Evolutionary conservation across 2,329 filamentous ascomycete genomes (phyloP).

Genomic region (Cordyceps javanica): DNA sequence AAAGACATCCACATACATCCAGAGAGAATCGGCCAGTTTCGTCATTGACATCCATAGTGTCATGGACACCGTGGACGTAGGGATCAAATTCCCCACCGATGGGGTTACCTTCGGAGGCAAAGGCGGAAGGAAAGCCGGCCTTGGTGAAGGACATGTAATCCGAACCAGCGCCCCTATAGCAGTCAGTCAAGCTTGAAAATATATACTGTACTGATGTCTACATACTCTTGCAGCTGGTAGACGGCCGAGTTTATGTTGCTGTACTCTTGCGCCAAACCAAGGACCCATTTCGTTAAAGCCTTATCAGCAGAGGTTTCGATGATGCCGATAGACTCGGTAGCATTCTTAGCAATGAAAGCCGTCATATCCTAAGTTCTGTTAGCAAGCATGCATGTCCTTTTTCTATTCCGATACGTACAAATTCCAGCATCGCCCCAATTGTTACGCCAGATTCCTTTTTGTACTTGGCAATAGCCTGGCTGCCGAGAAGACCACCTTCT

Average conservation of each 20-base stretch:
- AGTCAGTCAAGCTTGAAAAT: not conserved
- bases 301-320: slow-evolving; percentile 32
- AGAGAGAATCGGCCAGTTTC: slow-evolving; percentile 32
- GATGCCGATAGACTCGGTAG: slow-evolving; percentile 33
- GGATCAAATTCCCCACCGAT: slow-evolving; percentile 31
- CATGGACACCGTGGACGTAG: slow-evolving; percentile 30
- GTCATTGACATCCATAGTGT: slow-evolving; percentile 33
- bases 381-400: slow-evolving; percentile 55
- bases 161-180: slow-evolving; percentile 28
- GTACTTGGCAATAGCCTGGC: slow-evolving; percentile 61
- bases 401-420: slow-evolving; percentile 19
- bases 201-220: not conserved
- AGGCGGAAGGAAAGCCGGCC: slow-evolving; percentile 32
- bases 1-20: slow-evolving; percentile 19
- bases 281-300: slow-evolving; percentile 30
- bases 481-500: slow-evolving; percentile 60
- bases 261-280: slow-evolving; percentile 29
- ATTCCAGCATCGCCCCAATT: slow-evolving; percentile 69
- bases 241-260: slow-evolving; percentile 29
- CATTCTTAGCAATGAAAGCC: slow-evolving; percentile 30
- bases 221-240: slow-evolving; percentile 26
- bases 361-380: slow-evolving; percentile 33
- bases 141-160: slow-evolving; percentile 36
- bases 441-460: slow-evolving; percentile 57
- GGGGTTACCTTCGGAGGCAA: slow-evolving; percentile 33